phyloP scores from a whole-genome alignment of 169 alveolate species.

The Plasmodium chabaudi region DNA sequence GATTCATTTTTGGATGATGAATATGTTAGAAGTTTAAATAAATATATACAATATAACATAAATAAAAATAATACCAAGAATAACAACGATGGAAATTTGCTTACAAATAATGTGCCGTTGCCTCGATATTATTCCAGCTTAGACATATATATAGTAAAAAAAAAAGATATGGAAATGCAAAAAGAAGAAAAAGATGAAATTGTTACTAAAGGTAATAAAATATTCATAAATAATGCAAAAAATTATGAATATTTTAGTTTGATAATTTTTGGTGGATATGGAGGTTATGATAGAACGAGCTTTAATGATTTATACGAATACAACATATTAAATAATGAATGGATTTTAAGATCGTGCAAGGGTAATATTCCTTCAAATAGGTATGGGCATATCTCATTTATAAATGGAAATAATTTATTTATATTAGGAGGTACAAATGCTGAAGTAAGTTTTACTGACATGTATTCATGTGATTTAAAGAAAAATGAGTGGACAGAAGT shows the following conservation, averaged over 20 bases:
- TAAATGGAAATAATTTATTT: slow-evolving; percentile 60
- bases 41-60: slow-evolving; percentile 9
- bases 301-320: slow-evolving; percentile 58
- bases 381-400: slow-evolving; percentile 62
- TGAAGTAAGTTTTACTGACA: slow-evolving; percentile 64
- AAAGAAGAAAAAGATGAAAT: slow-evolving; percentile 7
- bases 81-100: neutral
- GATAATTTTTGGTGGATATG: slow-evolving; percentile 71
- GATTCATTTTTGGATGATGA: slow-evolving; percentile 33
- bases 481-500: slow-evolving; percentile 72
- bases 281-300: slow-evolving; percentile 69
- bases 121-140: slow-evolving; percentile 69
- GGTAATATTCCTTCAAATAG: slow-evolving; percentile 47
- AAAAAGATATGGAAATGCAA: neutral
- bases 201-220: slow-evolving; percentile 25
- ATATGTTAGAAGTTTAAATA: slow-evolving; percentile 33
- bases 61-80: neutral
- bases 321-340: slow-evolving; percentile 35
- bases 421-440: slow-evolving; percentile 74
- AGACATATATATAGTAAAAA: slow-evolving; percentile 40
- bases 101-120: slow-evolving; percentile 17
- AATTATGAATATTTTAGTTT: slow-evolving; percentile 55
- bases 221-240: slow-evolving; percentile 25
- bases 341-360: slow-evolving; percentile 49
- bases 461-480: slow-evolving; percentile 55